Evolutionary conservation across 495 filamentous ascomycete species (phyloP), one percentile per base, ranked within the genome.

Genomic region (Talaromyces nanjingensis): DNA sequence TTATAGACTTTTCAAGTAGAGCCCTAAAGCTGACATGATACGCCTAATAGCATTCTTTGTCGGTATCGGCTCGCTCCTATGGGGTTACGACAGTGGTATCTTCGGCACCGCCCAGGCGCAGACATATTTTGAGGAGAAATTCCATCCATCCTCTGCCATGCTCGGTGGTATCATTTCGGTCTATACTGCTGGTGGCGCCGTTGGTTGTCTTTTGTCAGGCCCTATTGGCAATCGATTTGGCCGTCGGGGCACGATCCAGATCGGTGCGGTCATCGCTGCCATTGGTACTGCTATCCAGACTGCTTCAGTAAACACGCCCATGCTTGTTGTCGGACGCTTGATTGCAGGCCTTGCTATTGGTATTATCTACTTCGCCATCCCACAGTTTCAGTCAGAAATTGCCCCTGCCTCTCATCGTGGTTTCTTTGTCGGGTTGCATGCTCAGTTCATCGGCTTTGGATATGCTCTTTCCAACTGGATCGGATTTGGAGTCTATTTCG

Each of bases 341-440:
- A n/a, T 62, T 12, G 47, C 22, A 16, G 60, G 60, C 7, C 6
- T 47, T 39, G 60, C 37, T 18, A 20, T 29, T 20, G 37, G n/a
- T 14, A 62, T 62, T 8, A 62, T 62, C 9, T 54, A 22, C 42
- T 27, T 22, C 6, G 14, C 47, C 12, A 25, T 62, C 45, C 60
- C 60, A 14, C 6, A 24, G 6, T 62, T 54, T 62, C n/a, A 53
- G n/a, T 62, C 60, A 5, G 60, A 62, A 29, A 49, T 62, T 24
- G 20, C 60, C 12, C 60, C 60, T 11, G 31, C 60, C 4, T 22
- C 20, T 16, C 16, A 49, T 8, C 60, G 60, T n/a, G 60, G 60
- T 7, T 25, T 20, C n/a, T 22, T 62, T 42, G 60, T 49, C 14
- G 60, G 60, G 16, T 53, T 49, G 9, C 60, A 62, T 29, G 60